Evolutionary conservation across 75 land plant species (phyloP).

Genomic region (Ceratopteris richardii): DNA sequence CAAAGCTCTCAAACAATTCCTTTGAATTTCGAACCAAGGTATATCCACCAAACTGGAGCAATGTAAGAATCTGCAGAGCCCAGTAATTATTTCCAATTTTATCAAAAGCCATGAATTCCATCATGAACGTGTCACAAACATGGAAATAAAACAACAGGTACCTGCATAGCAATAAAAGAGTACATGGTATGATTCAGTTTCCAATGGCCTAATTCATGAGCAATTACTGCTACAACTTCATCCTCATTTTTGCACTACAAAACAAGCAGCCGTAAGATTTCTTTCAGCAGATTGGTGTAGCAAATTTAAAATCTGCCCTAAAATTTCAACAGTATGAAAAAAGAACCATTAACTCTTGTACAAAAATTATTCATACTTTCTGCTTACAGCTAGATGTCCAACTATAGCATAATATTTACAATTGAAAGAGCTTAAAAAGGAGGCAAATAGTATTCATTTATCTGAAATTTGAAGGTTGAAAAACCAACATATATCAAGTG

Average conservation of each 20-base stretch:
- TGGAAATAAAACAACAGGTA: too few species aligned
- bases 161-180: constrained; percentile 86
- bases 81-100: neutral
- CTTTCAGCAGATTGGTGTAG: neutral
- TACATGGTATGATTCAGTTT: constrained; percentile 93
- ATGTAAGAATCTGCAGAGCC: constrained; percentile 56
- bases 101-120: neutral
- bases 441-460: too few species aligned
- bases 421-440: too few species aligned
- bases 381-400: too few species aligned
- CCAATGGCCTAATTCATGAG: constrained; percentile 98
- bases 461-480: too few species aligned
- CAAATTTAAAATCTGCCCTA: too few species aligned
- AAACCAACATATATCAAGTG: too few species aligned
- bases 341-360: too few species aligned
- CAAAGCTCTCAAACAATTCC: constrained; percentile 89
- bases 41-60: constrained; percentile 96
- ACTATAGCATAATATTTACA: too few species aligned
- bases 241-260: constrained; percentile 89
- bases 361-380: too few species aligned
- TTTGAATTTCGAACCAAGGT: constrained; percentile 85
- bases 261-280: neutral
- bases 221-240: constrained; percentile 97
- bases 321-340: too few species aligned
- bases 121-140: neutral